Evolutionary conservation across 805 yeast genomes (phyloP), one percentile per base, ranked within the genome.

Genomic region (Brettanomyces naardenensis): DNA sequence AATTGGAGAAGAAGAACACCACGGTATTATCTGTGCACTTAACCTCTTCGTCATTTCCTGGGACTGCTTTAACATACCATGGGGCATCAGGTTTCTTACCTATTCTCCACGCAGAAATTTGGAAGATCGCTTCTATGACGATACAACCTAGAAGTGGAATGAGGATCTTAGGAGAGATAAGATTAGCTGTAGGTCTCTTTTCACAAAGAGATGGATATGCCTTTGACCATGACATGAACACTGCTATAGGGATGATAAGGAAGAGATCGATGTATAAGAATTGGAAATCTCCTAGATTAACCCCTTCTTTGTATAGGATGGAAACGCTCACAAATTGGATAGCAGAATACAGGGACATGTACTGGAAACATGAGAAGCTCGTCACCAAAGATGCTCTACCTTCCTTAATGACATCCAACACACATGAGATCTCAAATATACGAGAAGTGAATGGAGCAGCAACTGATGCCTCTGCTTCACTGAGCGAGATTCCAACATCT

Each of bases 401-500:
- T 58, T 92, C 97, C 50, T 76, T 80, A 41, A 92, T 86, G 3
- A 92, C 92, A 54, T 86, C 87, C 47, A 87, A 64, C 19, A 90
- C 95, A 65, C 98, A 92, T 3, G 95, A 77, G 31, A 92, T 88
- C 47, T 92, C 95, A 61, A 94, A 92, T 1, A 73, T 58, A 30
- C 94, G 71, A 1, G 95, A 86, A 0, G 99, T 92, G 58, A 92
- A 92, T 3, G 99, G 98, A 0, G 98, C 98, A 0, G 98, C 98
- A 14, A 92, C 97, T 3, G 95, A 84, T 0, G 98, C 98, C 56
- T 92, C 99, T 0, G 97, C 98, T 57, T 92, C 98, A 21, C 95
- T 85, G 34, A 92, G 64, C 0, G 97, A 90, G 15, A 92, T 78
- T 14, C 99, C 99, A 36, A 94, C 95, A 62, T 92, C 95, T 0